Evolutionary conservation across 169 alveolate species (phyloP), one percentile per base, ranked within the genome.

Genomic region (Plasmodium falciparum): DNA sequence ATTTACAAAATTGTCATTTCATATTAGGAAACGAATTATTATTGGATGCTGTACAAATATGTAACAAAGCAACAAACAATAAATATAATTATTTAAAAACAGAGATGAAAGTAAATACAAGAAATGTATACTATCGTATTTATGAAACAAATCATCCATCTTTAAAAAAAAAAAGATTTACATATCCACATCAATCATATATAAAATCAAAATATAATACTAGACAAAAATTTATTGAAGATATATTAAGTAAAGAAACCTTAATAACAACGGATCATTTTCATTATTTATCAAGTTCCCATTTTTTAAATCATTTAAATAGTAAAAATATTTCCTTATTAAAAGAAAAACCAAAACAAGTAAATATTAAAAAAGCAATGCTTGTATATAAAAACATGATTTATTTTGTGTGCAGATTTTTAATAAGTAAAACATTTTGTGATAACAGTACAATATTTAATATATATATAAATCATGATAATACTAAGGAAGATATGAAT

Each of bases 351-450:
- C 13, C 0, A 54, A 62, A 8, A 67, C 26, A 15, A 72, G 70
- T 24, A 22, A n/a, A 56, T 56, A 39, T 39, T 5, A 67, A 52
- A 29, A 67, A 80, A 61, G 83, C 80, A 49, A 6, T 80, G n/a
- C 12, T 11, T 12, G 45, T 86, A 59, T 86, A 71, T 45, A 86
- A 86, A 29, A 71, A 29, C 20, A 86, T 86, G 92, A 86, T 86
- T 5, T 72, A 29, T 71, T 86, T 86, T 74, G 75, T 86, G 9
- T 86, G 92, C 22, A 73, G 92, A 3, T 86, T 58, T 86, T 62
- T 86, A 72, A 86, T 86, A 71, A 86, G 92, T 22, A 86, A 74
- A 63, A 86, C 92, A 2, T 73, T 86, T 62, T 86, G 92, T 39
- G 92, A 86, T 43, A 39, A 86, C 15, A 86, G 92, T 26, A 86